These are phyloP conservation scores for Linnemannia zychae DNA, from an alignment of 192 early-diverging fungal genomes.

Conservation along the genomic window DNA sequence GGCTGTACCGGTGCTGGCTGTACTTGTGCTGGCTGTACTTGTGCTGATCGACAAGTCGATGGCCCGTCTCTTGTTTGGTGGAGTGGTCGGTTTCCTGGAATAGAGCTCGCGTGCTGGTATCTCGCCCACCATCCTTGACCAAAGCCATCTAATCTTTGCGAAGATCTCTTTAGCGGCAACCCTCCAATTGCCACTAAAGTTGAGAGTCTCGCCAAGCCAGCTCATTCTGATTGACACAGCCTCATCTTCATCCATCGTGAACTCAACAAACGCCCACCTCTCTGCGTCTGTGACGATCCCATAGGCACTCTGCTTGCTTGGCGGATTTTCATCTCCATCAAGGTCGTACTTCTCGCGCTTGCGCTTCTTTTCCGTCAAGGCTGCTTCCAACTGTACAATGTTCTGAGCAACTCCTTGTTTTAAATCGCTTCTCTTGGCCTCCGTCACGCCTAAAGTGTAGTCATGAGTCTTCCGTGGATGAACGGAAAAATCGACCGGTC, in stretches of 20 bases:
- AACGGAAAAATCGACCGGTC: slow-evolving; percentile 15
- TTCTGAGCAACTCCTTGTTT: slow-evolving; percentile 21
- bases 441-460: neutral
- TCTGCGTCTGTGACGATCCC: slow-evolving; percentile 16
- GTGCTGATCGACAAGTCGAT: too few species aligned
- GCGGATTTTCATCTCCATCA: neutral
- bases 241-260: slow-evolving; percentile 9
- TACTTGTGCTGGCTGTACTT: too few species aligned
- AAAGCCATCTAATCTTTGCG: slow-evolving; percentile 27
- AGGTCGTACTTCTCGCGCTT: neutral
- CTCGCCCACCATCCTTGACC: slow-evolving; percentile 26
- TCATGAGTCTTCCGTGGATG: slow-evolving; percentile 18
- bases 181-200: slow-evolving; percentile 15
- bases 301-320: neutral
- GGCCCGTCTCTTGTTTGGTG: too few species aligned
- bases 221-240: slow-evolving; percentile 17
- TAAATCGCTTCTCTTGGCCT: too few species aligned
- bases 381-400: slow-evolving; percentile 28
- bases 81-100: neutral
- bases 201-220: neutral
- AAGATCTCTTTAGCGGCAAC: slow-evolving; percentile 4
- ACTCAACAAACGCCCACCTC: slow-evolving; percentile 19
- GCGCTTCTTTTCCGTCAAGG: slow-evolving; percentile 20
- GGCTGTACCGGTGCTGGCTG: too few species aligned
- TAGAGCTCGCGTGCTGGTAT: slow-evolving; percentile 14